Base-by-base conservation (phyloP, 768 basidiomycete species). In the Lentinula sp. region DNA sequence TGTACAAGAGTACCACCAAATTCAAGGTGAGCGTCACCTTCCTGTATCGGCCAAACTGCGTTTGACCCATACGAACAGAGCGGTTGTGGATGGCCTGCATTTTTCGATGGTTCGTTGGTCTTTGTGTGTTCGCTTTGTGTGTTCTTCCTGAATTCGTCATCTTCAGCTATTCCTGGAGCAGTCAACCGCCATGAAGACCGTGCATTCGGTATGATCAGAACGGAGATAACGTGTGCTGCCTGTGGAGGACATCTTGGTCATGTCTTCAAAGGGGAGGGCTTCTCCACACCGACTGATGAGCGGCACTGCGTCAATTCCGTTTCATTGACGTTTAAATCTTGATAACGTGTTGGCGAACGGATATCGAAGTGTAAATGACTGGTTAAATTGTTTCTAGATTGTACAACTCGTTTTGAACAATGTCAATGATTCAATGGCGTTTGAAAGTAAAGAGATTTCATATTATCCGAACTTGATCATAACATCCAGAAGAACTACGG, bases 21-120 rank as follows among this genome's bases (percentile, higher is more conserved):
- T 97, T 96, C 74, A 81, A 89, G 66, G 81, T 82, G 43, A 35
- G 77, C 69, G 32, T 53, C 35, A n/a, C 33, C 15, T 59, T 46
- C 36, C 8, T 42, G 9, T 28, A 28, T 28, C 28, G 28, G 28
- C 4, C 28, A 28, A 28, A 28, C 39, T 49, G 12, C 20, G 15
- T 51, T 39, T 13, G 10, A 39, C 36, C 49, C 20, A 33, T 46
- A 64, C 5, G 36, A 48, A 16, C 57, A 81, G 81, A 94, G 91
- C 61, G 93, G 93, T 7, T 96, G 93, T 68, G 95, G 95, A 23
- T 98, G 95, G 95, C 95, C 95, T n/a, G 93, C 95, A 0, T 98
- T 97, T 81, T 98, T 89, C 70, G 95, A 96, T 70, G 90, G 90
- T 90, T 63, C 60, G 75, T 66, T 37, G 23, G 28, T 50, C 35